These are phyloP conservation scores for Thymus quinquecostatus DNA, from an alignment of 257 asterid species.

Conservation along the genomic window DNA sequence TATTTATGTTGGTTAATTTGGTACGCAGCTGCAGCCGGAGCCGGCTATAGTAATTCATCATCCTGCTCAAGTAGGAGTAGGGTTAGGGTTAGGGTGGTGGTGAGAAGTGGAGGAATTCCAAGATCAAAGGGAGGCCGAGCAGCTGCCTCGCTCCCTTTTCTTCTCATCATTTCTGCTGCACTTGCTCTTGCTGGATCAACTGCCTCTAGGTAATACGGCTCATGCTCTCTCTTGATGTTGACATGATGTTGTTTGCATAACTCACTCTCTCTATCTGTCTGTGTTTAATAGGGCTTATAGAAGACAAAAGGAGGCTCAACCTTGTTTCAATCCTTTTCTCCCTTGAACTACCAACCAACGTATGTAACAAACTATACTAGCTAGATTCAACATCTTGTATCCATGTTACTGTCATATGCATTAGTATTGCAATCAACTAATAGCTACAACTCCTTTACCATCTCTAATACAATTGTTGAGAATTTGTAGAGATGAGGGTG, in stretches of 20 bases:
- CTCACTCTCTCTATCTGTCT: not conserved
- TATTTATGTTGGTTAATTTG: too few relatives aligned
- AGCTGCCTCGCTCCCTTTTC: slow-evolving; percentile 57
- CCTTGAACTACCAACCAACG: slow-evolving; percentile 37
- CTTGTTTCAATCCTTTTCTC: slow-evolving; percentile 76
- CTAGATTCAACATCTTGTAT: too few relatives aligned
- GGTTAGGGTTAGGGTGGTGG: not conserved
- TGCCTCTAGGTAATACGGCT: slow-evolving; percentile 52
- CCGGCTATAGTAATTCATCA: too few relatives aligned
- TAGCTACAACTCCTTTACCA: too few relatives aligned
- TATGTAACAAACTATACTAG: too few relatives aligned
- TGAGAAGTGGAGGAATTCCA: not conserved
- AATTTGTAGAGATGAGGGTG: too few relatives aligned
- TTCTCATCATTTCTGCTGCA: slow-evolving; percentile 52
- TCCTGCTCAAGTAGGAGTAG: too few relatives aligned
- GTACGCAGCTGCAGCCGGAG: too few relatives aligned
- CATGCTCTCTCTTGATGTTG: not conserved
- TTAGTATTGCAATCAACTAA: too few relatives aligned
- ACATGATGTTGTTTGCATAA: not conserved
- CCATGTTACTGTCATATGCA: too few relatives aligned
- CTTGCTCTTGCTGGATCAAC: slow-evolving; percentile 65
- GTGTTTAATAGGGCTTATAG: slow-evolving; percentile 50
- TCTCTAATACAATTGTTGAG: too few relatives aligned
- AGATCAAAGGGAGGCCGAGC: slow-evolving; percentile 34
- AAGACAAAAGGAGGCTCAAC: slow-evolving; percentile 56